Base-by-base conservation (phyloP, 2,329 filamentous ascomycete species). In the Penicillium aurantiogriseum region DNA sequence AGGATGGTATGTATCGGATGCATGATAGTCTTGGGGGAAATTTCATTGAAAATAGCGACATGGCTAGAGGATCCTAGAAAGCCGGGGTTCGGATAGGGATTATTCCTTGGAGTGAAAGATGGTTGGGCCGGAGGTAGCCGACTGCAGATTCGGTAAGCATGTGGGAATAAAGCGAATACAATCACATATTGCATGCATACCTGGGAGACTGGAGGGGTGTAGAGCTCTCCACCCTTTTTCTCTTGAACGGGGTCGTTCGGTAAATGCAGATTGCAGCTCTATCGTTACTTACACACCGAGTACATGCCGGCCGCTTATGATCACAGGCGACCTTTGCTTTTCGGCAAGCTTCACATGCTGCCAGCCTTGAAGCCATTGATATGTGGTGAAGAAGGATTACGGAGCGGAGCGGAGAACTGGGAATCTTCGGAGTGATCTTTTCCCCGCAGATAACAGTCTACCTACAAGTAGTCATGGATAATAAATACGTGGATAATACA, bases 31-130 rank as follows among this genome's bases (percentile, higher is more conserved):
- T 23, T 66, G 56, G 0, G 61, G 7, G 63, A 61, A 39, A 70
- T 69, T 36, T 70, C 63, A 21, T 66, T 66, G 47, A 70, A 70
- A 35, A 70, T 70, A 9, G 67, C 65, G 7, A 62, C 65, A 64
- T 70, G 68, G 39, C 68, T 70, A 17, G 68, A 70, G 9, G 63
- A 64, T 2, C 67, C 68, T 40, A 69, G 35, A 51, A 66, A 70
- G 10, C 67, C 68, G 9, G 68, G 68, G 48, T 70, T 70, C 2
- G 67, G 68, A 47, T 70, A 70, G n/a, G 60, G 60, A 51, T 65
- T 64, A 21, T 58, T 63, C 19, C 64, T 61, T 31, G 66, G 57
- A 17, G 56, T 57, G 43, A 63, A 65, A 7, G 62, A 56, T 23
- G 65, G 62, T 31, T 60, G 58, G 6, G 64, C 61, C 19, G 64